Percentiles rank a stretch among this genome's conserved stretches.
phyloP scores from a whole-genome alignment of 2,329 filamentous ascomycete genomes.

The Curvularia sp. region DNA sequence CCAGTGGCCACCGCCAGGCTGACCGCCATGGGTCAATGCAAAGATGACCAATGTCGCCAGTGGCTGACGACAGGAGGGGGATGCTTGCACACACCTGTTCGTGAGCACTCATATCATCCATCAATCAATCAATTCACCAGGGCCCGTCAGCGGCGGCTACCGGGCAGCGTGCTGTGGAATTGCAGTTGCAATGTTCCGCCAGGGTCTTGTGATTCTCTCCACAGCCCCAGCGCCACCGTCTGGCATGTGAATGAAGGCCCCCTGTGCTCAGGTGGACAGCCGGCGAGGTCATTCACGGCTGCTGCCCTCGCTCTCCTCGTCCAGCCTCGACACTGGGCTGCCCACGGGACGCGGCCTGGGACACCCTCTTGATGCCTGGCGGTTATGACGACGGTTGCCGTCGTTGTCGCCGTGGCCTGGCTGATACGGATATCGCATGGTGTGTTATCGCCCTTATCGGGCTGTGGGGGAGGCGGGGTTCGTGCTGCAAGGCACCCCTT shows the following conservation, averaged over 20 bases:
- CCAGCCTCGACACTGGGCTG: slow-evolving; percentile 19
- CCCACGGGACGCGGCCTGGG: slow-evolving; percentile 36
- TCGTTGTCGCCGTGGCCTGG: background rate
- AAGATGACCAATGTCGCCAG: slow-evolving; percentile 15
- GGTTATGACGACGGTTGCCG: slow-evolving; percentile 8
- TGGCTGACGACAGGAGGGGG: slow-evolving; percentile 15
- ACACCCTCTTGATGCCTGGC: slow-evolving; percentile 33
- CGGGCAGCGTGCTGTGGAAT: slow-evolving; percentile 28
- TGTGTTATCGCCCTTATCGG: slow-evolving; percentile 39
- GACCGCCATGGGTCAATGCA: slow-evolving; percentile 33
- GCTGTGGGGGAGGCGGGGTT: slow-evolving; percentile 26
- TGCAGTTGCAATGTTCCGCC: slow-evolving; percentile 10
- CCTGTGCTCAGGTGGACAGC: slow-evolving; percentile 35
- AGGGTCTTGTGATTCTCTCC: slow-evolving; percentile 42
- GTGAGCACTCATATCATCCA: background rate
- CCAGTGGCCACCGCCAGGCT: slow-evolving; percentile 9
- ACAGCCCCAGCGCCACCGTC: slow-evolving; percentile 28
- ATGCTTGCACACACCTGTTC: background rate
- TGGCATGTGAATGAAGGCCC: slow-evolving; percentile 42
- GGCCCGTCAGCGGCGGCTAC: slow-evolving; percentile 21
- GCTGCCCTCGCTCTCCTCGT: background rate
- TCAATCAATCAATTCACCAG: background rate
- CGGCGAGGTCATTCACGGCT: slow-evolving; percentile 24
- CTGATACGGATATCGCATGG: background rate
- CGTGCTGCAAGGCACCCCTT: slow-evolving; percentile 13